Conservation (phyloP, 2,329 filamentous ascomycete species). For the Clonostachys chloroleuca region DNA sequence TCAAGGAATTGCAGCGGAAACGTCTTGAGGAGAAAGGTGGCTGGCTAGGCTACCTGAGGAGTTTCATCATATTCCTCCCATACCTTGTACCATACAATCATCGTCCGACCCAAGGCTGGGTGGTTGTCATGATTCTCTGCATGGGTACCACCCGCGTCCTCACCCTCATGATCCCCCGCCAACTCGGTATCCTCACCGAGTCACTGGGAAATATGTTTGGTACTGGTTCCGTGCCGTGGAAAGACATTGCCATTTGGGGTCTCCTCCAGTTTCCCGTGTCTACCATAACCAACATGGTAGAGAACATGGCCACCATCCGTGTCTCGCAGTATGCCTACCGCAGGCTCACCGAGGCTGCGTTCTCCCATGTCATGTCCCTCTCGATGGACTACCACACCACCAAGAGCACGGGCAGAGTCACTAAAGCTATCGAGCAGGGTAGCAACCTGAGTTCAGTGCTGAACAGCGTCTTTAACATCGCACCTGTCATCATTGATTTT, state of each 20-base stretch:
- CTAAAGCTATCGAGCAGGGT: conserved; percentile 58
- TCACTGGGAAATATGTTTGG: conserved; percentile 7
- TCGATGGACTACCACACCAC: conserved; percentile 66
- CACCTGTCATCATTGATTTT: conserved; percentile 10
- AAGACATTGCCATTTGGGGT: conserved; percentile 5
- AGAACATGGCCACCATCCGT: conserved; percentile 10
- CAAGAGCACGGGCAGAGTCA: conserved; percentile 57
- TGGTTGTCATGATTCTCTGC: conserved; percentile 11
- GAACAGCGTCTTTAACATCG: conserved; percentile 34
- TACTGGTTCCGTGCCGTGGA: conserved; percentile 7
- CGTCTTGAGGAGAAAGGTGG: conserved; percentile 13
- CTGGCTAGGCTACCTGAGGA: conserved; percentile 14
- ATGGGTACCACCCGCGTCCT: conserved; percentile 11
- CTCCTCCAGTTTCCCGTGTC: conserved; percentile 7
- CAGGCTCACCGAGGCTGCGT: conserved; percentile 49
- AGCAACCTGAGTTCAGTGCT: conserved; percentile 52
- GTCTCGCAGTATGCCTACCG: conserved; percentile 30
- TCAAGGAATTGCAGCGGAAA: conserved; percentile 12
- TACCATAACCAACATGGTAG: conserved; percentile 1
- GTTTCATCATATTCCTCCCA: conserved; percentile 14
- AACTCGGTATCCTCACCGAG: conserved; percentile 15
- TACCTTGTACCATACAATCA: conserved; percentile 15
- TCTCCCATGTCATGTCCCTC: conserved; percentile 61
- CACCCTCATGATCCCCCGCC: conserved; percentile 15
- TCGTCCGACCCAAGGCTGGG: conserved; percentile 13